Conservation (phyloP, 164 flowering plant genomes). For the Liquidambar formosana region DNA sequence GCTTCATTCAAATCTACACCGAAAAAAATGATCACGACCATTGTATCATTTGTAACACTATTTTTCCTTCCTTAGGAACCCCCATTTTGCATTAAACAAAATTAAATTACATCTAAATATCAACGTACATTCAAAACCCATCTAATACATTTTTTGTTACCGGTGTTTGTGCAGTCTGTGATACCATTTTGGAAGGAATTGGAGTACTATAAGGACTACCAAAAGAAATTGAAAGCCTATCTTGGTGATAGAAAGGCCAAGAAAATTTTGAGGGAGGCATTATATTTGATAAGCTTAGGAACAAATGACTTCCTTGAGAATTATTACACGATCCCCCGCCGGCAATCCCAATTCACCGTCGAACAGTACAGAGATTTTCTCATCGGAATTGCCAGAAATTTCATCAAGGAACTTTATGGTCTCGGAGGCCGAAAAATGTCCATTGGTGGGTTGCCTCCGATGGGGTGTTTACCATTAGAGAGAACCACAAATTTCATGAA, state of each 20-base stretch:
- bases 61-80: too few relatives aligned
- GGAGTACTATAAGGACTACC: slow-evolving; percentile 55
- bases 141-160: too few relatives aligned
- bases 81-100: too few relatives aligned
- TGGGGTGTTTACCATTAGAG: slow-evolving; percentile 62
- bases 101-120: too few relatives aligned
- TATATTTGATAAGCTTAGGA: slow-evolving; percentile 48
- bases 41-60: too few relatives aligned
- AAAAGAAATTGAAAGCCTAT: slow-evolving; percentile 30
- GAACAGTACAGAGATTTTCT: slow-evolving; percentile 36
- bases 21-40: too few relatives aligned
- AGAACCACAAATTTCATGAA: slow-evolving; percentile 32
- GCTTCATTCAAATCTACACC: too few relatives aligned
- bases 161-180: slow-evolving; percentile 32
- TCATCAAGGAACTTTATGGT: slow-evolving; percentile 31
- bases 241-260: slow-evolving; percentile 32
- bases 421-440: slow-evolving; percentile 50
- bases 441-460: slow-evolving; percentile 48
- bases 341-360: slow-evolving; percentile 29
- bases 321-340: slow-evolving; percentile 34
- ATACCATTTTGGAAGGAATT: slow-evolving; percentile 51
- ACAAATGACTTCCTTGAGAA: slow-evolving; percentile 65
- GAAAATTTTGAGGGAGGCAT: slow-evolving; percentile 24
- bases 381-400: slow-evolving; percentile 31
- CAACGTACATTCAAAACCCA: too few relatives aligned